phyloP scores from a whole-genome alignment of 371 early-diverging fungal genomes.

The Mucor indicus region DNA sequence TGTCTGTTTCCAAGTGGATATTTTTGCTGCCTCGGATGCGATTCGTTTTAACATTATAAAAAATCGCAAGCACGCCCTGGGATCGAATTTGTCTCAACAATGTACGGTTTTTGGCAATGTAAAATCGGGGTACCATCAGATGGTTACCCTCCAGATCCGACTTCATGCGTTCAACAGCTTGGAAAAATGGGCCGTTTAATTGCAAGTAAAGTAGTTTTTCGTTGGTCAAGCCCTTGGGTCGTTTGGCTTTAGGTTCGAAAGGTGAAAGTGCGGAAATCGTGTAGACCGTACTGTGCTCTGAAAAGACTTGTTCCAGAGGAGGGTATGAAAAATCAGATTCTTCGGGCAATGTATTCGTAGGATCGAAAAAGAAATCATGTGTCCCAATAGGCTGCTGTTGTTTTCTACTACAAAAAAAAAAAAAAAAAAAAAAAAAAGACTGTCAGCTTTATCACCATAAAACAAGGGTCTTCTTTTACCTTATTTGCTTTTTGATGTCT shows the following conservation, averaged over 20 bases:
- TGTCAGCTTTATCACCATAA: too few species aligned
- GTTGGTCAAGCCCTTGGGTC: conserved; percentile 25
- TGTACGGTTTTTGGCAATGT: conserved; percentile 46
- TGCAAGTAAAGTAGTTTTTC: conserved; percentile 35
- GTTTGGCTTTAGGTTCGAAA: conserved; percentile 31
- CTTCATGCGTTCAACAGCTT: conserved; percentile 38
- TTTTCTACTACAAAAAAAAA: conserved; percentile 3
- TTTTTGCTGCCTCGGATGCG: conserved; percentile 21
- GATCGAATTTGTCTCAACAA: conserved; percentile 33
- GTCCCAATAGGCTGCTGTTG: conserved; percentile 12
- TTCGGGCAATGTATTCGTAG: conserved; percentile 23
- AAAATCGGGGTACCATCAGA: conserved; percentile 35
- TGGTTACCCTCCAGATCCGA: conserved; percentile 19
- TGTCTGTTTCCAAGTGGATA: conserved; percentile 35
- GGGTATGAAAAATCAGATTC: conserved; percentile 33
- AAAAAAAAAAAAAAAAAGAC: background rate
- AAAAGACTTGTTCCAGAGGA: conserved; percentile 25
- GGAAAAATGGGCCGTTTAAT: conserved; percentile 44
- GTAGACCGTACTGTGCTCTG: conserved; percentile 36
- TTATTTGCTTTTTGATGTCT: conserved; percentile 30
- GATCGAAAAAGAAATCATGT: conserved; percentile 29
- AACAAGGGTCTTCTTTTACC: conserved; percentile 9
- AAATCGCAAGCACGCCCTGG: conserved; percentile 38
- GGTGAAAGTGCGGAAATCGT: conserved; percentile 40
- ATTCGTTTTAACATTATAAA: conserved; percentile 31